Base-by-base conservation (phyloP, 2,329 filamentous ascomycete species). In the Pyricularia sp. region DNA sequence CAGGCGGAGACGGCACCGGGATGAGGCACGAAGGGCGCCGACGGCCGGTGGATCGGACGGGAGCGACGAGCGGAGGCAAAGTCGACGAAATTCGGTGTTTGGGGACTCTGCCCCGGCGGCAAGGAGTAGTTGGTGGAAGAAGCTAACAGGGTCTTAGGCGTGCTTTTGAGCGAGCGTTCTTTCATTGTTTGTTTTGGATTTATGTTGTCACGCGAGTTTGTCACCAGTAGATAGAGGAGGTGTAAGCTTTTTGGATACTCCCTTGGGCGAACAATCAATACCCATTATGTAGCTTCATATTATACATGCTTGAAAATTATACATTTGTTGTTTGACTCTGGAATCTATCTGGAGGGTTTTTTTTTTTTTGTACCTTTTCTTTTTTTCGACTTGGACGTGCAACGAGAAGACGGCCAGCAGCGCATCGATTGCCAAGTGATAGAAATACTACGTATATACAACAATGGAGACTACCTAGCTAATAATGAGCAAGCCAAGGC, bases 81-180 rank as follows among this genome's bases (percentile, higher is more conserved):
- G 72, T 60, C 74, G 75, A 26, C 78, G 78, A 24, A 73, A 75
- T 55, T 76, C 77, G 24, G 70, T 76, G 26, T 78, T 79, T 63
- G 75, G 76, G 67, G 80, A 82, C 65, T 68, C 75, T 12, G 76
- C 80, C 13, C 82, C 82, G 24, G 40, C 40, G 7, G 40, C 40
- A 49, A 76, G 81, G 65, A 83, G 79, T 67, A 84, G 82, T 68
- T 85, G 83, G 83, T 86, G 83, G 83, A 82, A 76, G 75, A 84
- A 84, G 75, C 72, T 84, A 64, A 79, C 79, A 3, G 70, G 72
- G n/a, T 44, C 35, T 16, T 44, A 26, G 33, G 40, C 6, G 40
- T 49, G 16, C 16, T 49, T 49, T 49, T 49, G 40, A 49, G 40
- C 40, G 40, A 49, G 40, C 40, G 40, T 49, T 8, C 3, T 49